Evolutionary conservation across 2,329 filamentous ascomycete genomes (phyloP).

Genomic region (Nothophaeocryptopus gaeumannii): DNA sequence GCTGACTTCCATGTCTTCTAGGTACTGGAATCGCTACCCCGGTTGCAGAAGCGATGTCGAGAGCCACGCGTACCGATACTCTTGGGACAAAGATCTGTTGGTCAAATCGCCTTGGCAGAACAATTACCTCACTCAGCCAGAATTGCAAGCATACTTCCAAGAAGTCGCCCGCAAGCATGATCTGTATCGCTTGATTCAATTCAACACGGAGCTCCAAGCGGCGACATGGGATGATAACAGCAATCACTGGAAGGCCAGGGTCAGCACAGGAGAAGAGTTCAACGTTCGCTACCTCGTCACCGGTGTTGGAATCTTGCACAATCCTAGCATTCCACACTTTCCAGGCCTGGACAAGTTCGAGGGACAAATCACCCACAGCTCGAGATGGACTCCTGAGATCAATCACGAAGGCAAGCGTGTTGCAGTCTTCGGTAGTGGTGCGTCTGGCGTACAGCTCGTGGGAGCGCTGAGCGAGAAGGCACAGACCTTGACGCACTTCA

Average conservation of each 20-base stretch:
- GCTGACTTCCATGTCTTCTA: background rate
- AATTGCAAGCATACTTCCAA: constrained; percentile 11
- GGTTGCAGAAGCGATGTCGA: constrained; percentile 3
- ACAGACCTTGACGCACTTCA: constrained; percentile 55
- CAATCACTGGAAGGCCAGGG: background rate
- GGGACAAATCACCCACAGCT: constrained; percentile 49
- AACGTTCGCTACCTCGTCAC: constrained; percentile 8
- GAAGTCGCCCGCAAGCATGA: constrained; percentile 8
- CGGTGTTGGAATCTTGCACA: constrained; percentile 5
- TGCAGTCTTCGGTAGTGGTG: constrained; percentile 62
- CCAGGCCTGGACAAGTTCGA: constrained; percentile 58
- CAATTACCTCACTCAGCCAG: constrained; percentile 9
- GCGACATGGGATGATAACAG: constrained; percentile 6
- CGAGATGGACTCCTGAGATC: constrained; percentile 44
- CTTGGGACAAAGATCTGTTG: constrained; percentile 6
- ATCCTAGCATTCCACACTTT: constrained; percentile 55
- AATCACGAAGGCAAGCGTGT: constrained; percentile 56
- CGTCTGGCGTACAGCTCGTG: constrained; percentile 61
- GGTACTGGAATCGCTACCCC: background rate
- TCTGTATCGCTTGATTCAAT: constrained; percentile 3
- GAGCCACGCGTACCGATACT: constrained; percentile 9
- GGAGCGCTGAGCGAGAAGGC: constrained; percentile 49
- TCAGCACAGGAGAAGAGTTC: background rate
- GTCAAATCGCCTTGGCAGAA: constrained; percentile 1
- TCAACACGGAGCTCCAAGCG: constrained; percentile 6